Conservation (phyloP, 257 asterid species). For the Plectranthus barbatus region DNA sequence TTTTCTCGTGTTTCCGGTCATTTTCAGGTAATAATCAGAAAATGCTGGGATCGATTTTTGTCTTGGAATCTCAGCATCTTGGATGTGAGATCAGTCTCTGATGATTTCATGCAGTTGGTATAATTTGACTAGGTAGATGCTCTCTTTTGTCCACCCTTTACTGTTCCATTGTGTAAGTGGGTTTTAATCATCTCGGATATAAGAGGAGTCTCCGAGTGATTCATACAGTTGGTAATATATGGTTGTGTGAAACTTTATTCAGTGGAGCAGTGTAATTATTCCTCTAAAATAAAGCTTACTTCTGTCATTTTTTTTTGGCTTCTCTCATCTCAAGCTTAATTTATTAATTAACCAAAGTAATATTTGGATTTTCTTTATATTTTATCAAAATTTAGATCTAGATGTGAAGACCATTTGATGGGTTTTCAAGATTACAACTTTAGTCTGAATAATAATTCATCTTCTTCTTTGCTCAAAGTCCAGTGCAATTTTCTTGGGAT, state of each 20-base stretch:
- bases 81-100: neutral
- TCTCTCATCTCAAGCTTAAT: neutral
- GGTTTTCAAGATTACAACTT: too few relatives aligned
- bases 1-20: neutral
- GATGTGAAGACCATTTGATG: too few relatives aligned
- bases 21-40: conserved; percentile 33
- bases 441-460: too few relatives aligned
- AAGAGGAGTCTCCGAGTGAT: neutral
- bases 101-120: neutral
- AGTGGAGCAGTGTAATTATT: conserved; percentile 9
- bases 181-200: neutral
- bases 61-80: neutral
- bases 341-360: too few relatives aligned
- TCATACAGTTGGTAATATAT: neutral
- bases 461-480: too few relatives aligned
- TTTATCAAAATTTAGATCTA: too few relatives aligned
- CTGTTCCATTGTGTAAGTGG: neutral
- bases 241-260: neutral
- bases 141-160: too few relatives aligned
- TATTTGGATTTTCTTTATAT: too few relatives aligned
- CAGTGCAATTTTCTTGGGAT: too few relatives aligned
- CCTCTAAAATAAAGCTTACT: neutral
- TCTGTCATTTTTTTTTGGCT: neutral
- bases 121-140: too few relatives aligned
- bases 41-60: neutral